Percentiles rank a stretch among this genome's conserved stretches.
These are phyloP conservation scores for Eimeria falciformis DNA, from an alignment of 169 alveolate species.

Conservation along the genomic window DNA sequence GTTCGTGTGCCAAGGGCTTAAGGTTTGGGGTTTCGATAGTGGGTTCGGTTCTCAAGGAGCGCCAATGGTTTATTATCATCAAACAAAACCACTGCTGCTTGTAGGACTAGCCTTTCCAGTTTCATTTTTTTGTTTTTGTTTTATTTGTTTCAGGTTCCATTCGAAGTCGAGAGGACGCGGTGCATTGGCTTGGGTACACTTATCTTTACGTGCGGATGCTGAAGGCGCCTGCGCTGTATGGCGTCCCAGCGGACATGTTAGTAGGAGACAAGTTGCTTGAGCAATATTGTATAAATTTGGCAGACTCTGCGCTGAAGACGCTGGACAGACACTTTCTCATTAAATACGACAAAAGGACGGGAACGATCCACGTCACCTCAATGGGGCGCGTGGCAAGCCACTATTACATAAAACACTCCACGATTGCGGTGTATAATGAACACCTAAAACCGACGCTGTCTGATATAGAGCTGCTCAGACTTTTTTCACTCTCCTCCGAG, in stretches of 20 bases:
- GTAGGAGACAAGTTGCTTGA: slow-evolving; percentile 75
- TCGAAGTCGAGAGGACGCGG: slow-evolving; percentile 95
- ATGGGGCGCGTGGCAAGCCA: slow-evolving; percentile 98
- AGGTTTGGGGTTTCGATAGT: too few species aligned
- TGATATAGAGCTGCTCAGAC: slow-evolving; percentile 95
- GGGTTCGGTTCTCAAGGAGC: too few species aligned
- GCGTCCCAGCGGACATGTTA: slow-evolving; percentile 83
- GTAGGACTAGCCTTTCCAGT: not conserved
- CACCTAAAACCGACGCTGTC: slow-evolving; percentile 93
- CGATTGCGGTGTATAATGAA: slow-evolving; percentile 96
- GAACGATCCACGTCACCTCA: slow-evolving; percentile 94
- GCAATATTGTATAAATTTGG: slow-evolving; percentile 75
- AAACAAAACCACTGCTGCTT: not conserved
- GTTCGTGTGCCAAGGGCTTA: too few species aligned
- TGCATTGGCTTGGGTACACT: slow-evolving; percentile 98
- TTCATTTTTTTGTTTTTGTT: not conserved
- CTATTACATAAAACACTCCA: slow-evolving; percentile 96
- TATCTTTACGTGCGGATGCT: slow-evolving; percentile 96
- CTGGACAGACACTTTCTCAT: slow-evolving; percentile 95
- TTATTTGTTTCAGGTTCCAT: slow-evolving; percentile 93
- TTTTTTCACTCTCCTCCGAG: slow-evolving; percentile 97
- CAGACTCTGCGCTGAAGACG: slow-evolving; percentile 94
- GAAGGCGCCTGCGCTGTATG: slow-evolving; percentile 94
- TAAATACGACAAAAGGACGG: slow-evolving; percentile 92
- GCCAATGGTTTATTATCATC: too few species aligned